A percentile compares a stretch with the other conserved stretches of the same genome.
Evolutionary conservation across 225 moss, liverwort and hornwort genomes (phyloP).

Genomic region (Physcomitrellopsis africana): DNA sequence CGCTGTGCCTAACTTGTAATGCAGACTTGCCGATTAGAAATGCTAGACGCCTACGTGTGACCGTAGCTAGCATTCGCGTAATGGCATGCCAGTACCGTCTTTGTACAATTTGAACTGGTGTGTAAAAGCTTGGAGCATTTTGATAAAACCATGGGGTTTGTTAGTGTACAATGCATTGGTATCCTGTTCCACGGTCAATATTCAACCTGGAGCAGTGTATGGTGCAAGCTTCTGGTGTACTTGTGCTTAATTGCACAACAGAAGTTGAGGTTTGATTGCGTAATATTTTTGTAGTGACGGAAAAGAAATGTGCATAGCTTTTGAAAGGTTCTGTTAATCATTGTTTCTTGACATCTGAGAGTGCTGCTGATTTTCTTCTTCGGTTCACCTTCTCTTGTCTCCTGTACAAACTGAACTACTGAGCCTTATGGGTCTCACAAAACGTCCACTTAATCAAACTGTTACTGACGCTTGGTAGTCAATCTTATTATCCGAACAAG

Average conservation of each 20-base stretch:
- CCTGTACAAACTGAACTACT: too few species aligned
- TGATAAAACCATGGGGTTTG: slow-evolving; percentile 30
- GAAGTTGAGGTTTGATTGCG: slow-evolving; percentile 22
- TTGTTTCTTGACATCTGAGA: slow-evolving; percentile 11
- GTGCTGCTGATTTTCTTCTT: neutral
- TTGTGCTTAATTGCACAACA: neutral
- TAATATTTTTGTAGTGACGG: slow-evolving; percentile 21
- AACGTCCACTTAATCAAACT: too few species aligned
- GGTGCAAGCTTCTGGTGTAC: slow-evolving; percentile 28
- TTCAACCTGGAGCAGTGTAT: slow-evolving; percentile 33
- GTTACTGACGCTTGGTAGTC: too few species aligned
- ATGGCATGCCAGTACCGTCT: slow-evolving; percentile 19
- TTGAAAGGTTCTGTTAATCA: slow-evolving; percentile 14
- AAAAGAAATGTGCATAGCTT: neutral
- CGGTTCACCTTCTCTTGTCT: neutral
- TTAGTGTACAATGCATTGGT: slow-evolving; percentile 22
- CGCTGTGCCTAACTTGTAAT: neutral
- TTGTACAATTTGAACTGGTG: slow-evolving; percentile 35
- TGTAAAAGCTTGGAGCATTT: slow-evolving; percentile 11
- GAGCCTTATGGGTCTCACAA: too few species aligned
- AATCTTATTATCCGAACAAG: too few species aligned
- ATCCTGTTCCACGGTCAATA: slow-evolving; percentile 25
- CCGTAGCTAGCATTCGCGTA: slow-evolving; percentile 12
- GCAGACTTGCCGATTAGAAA: neutral
- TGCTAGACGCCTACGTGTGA: neutral